These are phyloP conservation scores for Penicillium hordei DNA, from an alignment of 2,329 filamentous ascomycete genomes.

Conservation along the genomic window DNA sequence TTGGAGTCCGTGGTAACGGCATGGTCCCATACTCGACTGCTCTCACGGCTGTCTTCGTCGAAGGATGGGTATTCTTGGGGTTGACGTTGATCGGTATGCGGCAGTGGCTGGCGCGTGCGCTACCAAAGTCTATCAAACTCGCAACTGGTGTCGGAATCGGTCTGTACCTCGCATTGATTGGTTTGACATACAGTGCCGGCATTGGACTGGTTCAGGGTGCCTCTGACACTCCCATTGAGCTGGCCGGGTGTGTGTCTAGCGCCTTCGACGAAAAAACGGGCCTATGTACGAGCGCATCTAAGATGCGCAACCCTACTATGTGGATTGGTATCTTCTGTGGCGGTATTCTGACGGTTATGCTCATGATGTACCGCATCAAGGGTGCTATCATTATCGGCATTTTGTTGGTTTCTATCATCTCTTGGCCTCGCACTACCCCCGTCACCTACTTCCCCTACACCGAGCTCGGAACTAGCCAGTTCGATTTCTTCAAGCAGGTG, in stretches of 20 bases:
- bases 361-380: conserved; percentile 85
- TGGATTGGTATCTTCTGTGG: conserved; percentile 90
- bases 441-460: conserved; percentile 82
- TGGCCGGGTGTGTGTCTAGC: conserved; percentile 67
- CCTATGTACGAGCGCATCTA: conserved; percentile 58
- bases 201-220: conserved; percentile 75
- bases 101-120: conserved; percentile 82
- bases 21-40: conserved; percentile 72
- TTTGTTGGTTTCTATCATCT: conserved; percentile 80
- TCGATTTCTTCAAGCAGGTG: conserved; percentile 86
- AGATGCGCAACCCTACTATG: conserved; percentile 81
- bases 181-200: conserved; percentile 73
- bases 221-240: conserved; percentile 65
- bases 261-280: conserved; percentile 42
- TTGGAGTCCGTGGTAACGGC: conserved; percentile 73
- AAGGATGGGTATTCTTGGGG: conserved; percentile 80
- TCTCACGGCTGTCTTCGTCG: conserved; percentile 82
- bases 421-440: conserved; percentile 74
- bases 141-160: conserved; percentile 84
- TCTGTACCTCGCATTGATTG: conserved; percentile 68
- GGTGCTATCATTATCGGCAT: conserved; percentile 84
- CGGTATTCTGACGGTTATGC: conserved; percentile 72
- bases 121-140: conserved; percentile 81
- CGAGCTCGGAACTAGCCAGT: conserved; percentile 64
- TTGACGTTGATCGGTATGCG: conserved; percentile 78